Conservation (phyloP, 2,329 filamentous ascomycete species). For the Ceratocystis huliohia region DNA sequence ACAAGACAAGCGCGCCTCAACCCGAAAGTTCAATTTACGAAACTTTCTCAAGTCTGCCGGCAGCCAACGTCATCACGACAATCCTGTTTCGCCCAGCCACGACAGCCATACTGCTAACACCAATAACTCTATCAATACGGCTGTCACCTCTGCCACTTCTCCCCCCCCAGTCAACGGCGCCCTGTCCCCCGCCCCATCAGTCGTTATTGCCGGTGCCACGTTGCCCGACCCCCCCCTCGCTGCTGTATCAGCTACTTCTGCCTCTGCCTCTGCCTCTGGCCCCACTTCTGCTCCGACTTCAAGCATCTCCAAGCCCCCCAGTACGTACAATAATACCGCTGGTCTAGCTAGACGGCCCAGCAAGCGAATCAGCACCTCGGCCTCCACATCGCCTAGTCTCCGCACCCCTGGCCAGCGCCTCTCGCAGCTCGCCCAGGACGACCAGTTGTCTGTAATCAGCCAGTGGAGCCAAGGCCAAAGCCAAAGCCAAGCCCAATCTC, state of each 20-base stretch:
- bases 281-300: background rate
- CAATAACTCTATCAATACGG: conserved; percentile 19
- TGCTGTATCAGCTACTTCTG: background rate
- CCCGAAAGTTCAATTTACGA: conserved; percentile 13
- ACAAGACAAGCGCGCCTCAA: conserved; percentile 13
- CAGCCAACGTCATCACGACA: conserved; percentile 17
- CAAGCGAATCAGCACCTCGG: conserved; percentile 43
- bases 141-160: conserved; percentile 10
- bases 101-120: background rate
- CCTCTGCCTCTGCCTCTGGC: background rate
- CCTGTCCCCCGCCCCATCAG: conserved; percentile 24
- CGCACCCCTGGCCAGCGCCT: conserved; percentile 16
- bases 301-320: background rate
- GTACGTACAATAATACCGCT: conserved; percentile 36
- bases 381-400: conserved; percentile 24
- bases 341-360: conserved; percentile 43
- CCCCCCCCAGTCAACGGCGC: conserved; percentile 21
- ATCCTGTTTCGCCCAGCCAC: conserved; percentile 9
- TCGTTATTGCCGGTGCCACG: background rate
- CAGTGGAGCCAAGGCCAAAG: conserved; percentile 14
- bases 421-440: conserved; percentile 14
- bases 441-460: conserved; percentile 22
- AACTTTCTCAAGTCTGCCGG: conserved; percentile 15
- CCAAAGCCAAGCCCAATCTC: background rate
- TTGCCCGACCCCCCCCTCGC: background rate